Evolutionary conservation across 805 yeast species (phyloP).

Genomic region (Candida cerambycidarum): DNA sequence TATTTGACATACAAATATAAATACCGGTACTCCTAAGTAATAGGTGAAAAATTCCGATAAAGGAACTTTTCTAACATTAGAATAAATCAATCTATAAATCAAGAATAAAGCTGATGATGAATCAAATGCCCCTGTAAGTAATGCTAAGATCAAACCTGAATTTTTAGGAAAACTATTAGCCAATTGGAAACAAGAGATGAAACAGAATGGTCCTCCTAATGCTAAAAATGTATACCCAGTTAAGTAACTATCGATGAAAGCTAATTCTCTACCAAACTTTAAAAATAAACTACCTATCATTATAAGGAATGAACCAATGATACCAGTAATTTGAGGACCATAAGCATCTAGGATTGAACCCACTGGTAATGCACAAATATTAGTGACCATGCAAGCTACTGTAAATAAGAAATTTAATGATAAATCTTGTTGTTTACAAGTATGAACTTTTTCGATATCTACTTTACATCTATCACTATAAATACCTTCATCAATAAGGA

Average conservation of each 20-base stretch:
- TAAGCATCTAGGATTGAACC: slow-evolving; percentile 74
- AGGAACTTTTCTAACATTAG: slow-evolving; percentile 37
- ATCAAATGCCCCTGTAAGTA: slow-evolving; percentile 92
- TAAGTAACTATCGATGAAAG: slow-evolving; percentile 60
- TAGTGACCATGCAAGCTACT: slow-evolving; percentile 82
- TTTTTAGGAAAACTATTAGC: slow-evolving; percentile 80
- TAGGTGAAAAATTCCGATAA: slow-evolving; percentile 60
- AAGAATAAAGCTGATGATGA: slow-evolving; percentile 87
- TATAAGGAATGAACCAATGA: slow-evolving; percentile 65
- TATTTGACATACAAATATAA: slow-evolving; percentile 71
- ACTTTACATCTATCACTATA: slow-evolving; percentile 60
- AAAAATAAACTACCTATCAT: slow-evolving; percentile 54
- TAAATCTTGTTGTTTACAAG: slow-evolving; percentile 77
- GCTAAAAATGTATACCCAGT: slow-evolving; percentile 76
- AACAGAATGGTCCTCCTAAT: slow-evolving; percentile 91
- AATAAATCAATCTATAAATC: slow-evolving; percentile 66
- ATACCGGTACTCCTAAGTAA: slow-evolving; percentile 74
- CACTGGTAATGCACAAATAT: slow-evolving; percentile 77
- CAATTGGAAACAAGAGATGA: slow-evolving; percentile 85
- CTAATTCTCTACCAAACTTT: slow-evolving; percentile 36
- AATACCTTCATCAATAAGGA: slow-evolving; percentile 73
- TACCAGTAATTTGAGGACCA: slow-evolving; percentile 81
- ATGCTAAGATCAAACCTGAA: slow-evolving; percentile 78
- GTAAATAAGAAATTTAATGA: slow-evolving; percentile 82
- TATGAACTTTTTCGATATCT: neutral